phyloP scores from a whole-genome alignment of 768 basidiomycete genomes.

The Leccinum imitatum region DNA sequence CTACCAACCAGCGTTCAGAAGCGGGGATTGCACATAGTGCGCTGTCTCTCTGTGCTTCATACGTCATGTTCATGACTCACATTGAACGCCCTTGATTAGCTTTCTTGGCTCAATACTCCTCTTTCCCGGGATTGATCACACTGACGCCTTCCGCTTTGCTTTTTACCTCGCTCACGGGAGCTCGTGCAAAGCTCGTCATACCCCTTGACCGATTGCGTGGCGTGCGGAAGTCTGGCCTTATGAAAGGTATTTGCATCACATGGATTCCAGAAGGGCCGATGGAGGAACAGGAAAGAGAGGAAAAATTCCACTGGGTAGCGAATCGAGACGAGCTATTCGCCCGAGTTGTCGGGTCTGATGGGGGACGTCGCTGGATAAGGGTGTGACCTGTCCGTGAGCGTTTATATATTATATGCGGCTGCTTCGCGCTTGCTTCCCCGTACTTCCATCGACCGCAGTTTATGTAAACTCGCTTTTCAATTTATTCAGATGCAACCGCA shows the following conservation, averaged over 20 bases:
- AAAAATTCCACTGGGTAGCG: slow-evolving; percentile 59
- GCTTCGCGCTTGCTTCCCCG: slow-evolving; percentile 26
- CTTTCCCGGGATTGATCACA: slow-evolving; percentile 59
- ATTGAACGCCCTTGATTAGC: slow-evolving; percentile 36
- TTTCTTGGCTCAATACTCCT: slow-evolving; percentile 57
- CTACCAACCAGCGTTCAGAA: background rate
- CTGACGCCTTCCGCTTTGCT: slow-evolving; percentile 47
- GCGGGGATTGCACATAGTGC: slow-evolving; percentile 36
- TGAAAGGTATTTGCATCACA: slow-evolving; percentile 51
- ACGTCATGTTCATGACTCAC: background rate
- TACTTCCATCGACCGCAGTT: slow-evolving; percentile 3
- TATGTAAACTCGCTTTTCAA: background rate
- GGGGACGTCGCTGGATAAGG: slow-evolving; percentile 46
- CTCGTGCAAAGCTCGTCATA: slow-evolving; percentile 45
- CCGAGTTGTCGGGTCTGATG: slow-evolving; percentile 53
- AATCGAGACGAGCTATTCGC: slow-evolving; percentile 67
- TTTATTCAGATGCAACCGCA: slow-evolving; percentile 3
- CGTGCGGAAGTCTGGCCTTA: slow-evolving; percentile 55
- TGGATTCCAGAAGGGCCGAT: slow-evolving; percentile 37
- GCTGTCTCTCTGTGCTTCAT: slow-evolving; percentile 7
- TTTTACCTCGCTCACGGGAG: slow-evolving; percentile 55
- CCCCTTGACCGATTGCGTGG: slow-evolving; percentile 47
- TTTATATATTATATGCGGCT: background rate
- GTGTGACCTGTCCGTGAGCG: slow-evolving; percentile 30
- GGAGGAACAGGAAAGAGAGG: slow-evolving; percentile 42